Evolutionary conservation across 371 early-diverging fungal species (phyloP), one percentile per base, ranked within the genome.

Genomic region (Entomophthora muscae): DNA sequence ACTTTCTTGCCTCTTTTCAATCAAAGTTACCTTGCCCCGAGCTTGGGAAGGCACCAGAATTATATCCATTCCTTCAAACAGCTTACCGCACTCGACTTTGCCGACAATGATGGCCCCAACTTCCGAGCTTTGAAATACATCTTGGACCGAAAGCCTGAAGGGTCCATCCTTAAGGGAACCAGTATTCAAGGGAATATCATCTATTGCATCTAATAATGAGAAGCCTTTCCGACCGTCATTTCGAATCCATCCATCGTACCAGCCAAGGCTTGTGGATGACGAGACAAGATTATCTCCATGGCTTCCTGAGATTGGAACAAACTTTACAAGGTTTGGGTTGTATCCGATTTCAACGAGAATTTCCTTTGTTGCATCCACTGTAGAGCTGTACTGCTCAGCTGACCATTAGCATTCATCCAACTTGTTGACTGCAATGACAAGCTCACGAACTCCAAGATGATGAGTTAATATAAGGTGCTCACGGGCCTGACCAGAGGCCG

Each of bases 401-500:
- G 86, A 86, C 86, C 86, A 96, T 78, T 88, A 83, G 87, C 84
- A 85, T 73, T 94, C 81, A 87, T 97, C 95, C 95, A 97, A 94
- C 91, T 97, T 97, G 93, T 97, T 97, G 83, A 95, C 84, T 75
- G 91, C 94, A 71, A 97, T 93, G 66, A 97, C 90, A 74, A 97
- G 85, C 84, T 95, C 93, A 76, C 82, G 86, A 78, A 97, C 93
- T 84, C 95, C 95, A 69, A 93, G 89, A 79, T 91, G 90, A 90
- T 83, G 90, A 67, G 96, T 93, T 61, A 99, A 85, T 70, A 95
- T 86, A 69, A 98, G 93, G 89, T 98, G 99, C 83, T 98, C 98
- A 83, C 98, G 95, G 79, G 99, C 98, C 81, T 98, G 98, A 70
- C 99, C 99, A 75, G 92, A 91, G 85, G 93, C 93, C 86, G 92